Evolutionary conservation across 75 land plant species (phyloP).

Genomic region (Sequoia sempervirens): DNA sequence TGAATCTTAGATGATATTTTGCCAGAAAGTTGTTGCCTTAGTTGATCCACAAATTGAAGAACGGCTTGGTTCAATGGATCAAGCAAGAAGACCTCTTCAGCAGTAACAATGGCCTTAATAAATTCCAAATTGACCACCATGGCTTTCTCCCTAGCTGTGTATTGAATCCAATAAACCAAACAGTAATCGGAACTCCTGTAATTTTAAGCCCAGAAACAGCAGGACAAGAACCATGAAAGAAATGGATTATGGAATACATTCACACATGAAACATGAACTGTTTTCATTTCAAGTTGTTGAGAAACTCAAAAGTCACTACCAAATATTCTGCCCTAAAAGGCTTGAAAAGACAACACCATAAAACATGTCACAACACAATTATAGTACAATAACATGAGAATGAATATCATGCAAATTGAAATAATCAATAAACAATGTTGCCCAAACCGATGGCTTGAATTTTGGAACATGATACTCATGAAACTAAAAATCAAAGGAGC

Average conservation of each 20-base stretch:
- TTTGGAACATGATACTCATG: background rate
- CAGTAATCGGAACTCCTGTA: background rate
- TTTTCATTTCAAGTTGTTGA: background rate
- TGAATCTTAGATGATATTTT: slow-evolving; percentile 19
- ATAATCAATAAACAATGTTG: background rate
- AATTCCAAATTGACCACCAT: slow-evolving; percentile 96
- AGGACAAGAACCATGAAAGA: background rate
- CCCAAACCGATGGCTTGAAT: background rate
- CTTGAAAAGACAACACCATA: background rate
- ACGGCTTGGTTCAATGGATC: slow-evolving; percentile 75
- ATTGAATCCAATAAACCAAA: slow-evolving; percentile 8
- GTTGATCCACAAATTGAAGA: slow-evolving; percentile 79
- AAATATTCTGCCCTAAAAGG: background rate
- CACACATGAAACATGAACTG: background rate
- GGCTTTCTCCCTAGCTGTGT: slow-evolving; percentile 93
- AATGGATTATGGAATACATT: slow-evolving; percentile 1
- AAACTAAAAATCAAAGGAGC: background rate
- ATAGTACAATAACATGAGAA: background rate
- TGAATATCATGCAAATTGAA: slow-evolving; percentile 2
- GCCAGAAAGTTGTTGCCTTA: slow-evolving; percentile 55
- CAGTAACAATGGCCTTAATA: slow-evolving; percentile 91
- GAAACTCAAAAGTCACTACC: background rate
- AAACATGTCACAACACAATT: background rate
- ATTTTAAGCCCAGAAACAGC: background rate
- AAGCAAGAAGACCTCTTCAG: slow-evolving; percentile 85